phyloP scores from a whole-genome alignment of 164 flowering plant species.

The Sextonia rubra region DNA sequence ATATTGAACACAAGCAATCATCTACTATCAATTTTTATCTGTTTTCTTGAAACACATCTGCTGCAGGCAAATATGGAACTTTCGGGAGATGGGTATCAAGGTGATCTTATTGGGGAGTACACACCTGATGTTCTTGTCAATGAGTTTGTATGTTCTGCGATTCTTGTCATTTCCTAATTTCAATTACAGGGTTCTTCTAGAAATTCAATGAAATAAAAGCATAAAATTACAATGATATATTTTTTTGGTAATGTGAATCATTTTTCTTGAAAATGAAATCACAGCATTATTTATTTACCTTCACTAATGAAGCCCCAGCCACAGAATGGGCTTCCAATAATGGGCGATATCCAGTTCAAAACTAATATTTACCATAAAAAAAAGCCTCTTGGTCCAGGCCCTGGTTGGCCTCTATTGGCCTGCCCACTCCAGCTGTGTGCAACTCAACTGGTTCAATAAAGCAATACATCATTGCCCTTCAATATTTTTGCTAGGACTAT shows the following conservation, averaged over 20 bases:
- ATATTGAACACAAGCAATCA: background rate
- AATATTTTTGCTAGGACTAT: no score
- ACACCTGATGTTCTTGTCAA: conserved; percentile 88
- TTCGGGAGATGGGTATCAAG: conserved; percentile 69
- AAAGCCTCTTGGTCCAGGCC: no score
- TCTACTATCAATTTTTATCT: background rate
- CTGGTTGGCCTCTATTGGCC: no score
- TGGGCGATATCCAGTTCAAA: no score
- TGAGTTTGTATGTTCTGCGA: conserved; percentile 73
- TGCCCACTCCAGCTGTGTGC: no score
- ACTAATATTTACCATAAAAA: no score
- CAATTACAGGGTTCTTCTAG: background rate
- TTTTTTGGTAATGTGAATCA: background rate
- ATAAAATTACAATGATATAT: background rate
- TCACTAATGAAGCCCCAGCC: no score
- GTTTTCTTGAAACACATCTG: background rate
- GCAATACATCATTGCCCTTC: no score
- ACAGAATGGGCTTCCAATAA: no score
- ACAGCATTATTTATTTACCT: no score
- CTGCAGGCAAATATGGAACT: conserved; percentile 66
- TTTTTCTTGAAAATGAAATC: background rate
- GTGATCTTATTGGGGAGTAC: conserved; percentile 78
- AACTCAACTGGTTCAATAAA: no score
- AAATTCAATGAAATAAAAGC: background rate
- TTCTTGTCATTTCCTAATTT: background rate